Evolutionary conservation across 257 asterid species (phyloP).

Genomic region (Galeopsis tetrahit): DNA sequence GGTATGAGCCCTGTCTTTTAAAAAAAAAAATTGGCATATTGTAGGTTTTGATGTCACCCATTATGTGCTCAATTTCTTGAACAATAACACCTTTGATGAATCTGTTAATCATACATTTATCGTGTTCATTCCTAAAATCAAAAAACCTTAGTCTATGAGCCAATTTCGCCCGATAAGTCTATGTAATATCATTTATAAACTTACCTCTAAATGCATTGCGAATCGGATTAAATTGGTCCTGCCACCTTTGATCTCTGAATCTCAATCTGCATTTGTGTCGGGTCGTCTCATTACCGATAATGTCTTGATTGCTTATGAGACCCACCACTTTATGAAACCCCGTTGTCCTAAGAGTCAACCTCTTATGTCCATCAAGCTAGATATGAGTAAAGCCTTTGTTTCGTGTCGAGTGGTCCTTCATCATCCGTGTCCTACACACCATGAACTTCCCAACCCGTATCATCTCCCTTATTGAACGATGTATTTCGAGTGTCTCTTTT

Average conservation of each 20-base stretch:
- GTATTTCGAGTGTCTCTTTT: neutral
- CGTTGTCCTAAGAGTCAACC: neutral
- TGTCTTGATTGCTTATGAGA: neutral
- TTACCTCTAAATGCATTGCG: neutral
- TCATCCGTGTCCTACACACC: neutral
- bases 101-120: too few relatives aligned
- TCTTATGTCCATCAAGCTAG: neutral
- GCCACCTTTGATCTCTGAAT: neutral
- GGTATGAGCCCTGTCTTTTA: too few relatives aligned
- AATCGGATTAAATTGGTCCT: neutral
- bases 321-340: neutral
- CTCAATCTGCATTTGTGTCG: neutral
- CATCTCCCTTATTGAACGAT: neutral
- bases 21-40: too few relatives aligned
- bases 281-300: neutral
- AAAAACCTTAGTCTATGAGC: too few relatives aligned
- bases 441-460: neutral
- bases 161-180: neutral
- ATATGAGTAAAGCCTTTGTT: neutral
- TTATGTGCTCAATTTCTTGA: too few relatives aligned
- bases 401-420: neutral
- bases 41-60: too few relatives aligned
- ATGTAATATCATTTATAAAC: neutral
- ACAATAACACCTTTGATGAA: too few relatives aligned
- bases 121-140: too few relatives aligned